These are phyloP conservation scores for Globisporangium lucens DNA, from an alignment of 352 stramenopile genomes.

Conservation along the genomic window DNA sequence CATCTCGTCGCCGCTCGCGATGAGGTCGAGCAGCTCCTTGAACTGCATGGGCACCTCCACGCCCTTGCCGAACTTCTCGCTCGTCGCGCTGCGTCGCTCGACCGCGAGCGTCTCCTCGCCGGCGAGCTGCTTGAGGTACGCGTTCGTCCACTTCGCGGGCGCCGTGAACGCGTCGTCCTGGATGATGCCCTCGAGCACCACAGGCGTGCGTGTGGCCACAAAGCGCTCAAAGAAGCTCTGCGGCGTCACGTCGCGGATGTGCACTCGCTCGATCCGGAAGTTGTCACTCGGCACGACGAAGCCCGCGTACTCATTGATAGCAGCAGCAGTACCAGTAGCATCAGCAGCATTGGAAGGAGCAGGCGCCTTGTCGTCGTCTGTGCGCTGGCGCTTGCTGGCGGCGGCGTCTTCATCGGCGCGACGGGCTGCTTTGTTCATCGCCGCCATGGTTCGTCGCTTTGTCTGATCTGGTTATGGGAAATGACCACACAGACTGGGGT, in stretches of 20 bases:
- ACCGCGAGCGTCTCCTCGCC: constrained; percentile 73
- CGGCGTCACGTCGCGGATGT: constrained; percentile 47
- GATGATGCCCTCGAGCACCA: constrained; percentile 72
- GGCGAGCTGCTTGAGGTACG: constrained; percentile 57
- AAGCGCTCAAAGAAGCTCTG: constrained; percentile 79
- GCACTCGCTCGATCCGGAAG: constrained; percentile 51
- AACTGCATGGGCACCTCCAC: constrained; percentile 86
- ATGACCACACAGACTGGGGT: background rate
- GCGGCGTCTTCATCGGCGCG: background rate
- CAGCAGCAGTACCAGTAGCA: background rate
- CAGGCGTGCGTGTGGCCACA: constrained; percentile 72
- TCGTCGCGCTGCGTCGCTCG: constrained; percentile 59
- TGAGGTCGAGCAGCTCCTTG: constrained; percentile 63
- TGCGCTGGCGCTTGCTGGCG: constrained; percentile 41
- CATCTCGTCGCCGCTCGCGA: constrained; percentile 64
- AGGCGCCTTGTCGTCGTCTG: constrained; percentile 18
- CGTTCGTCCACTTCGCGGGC: constrained; percentile 70
- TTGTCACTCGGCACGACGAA: constrained; percentile 42
- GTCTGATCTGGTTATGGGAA: background rate
- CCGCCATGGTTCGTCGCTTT: background rate
- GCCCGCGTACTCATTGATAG: constrained; percentile 60
- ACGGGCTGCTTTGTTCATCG: constrained; percentile 12
- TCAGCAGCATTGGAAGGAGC: background rate
- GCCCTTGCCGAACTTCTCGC: constrained; percentile 85
- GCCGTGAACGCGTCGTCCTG: constrained; percentile 48